Evolutionary conservation across 2,329 filamentous ascomycete genomes (phyloP), one percentile per base, ranked within the genome.

Genomic region (Gaeumannomyces sp.): DNA sequence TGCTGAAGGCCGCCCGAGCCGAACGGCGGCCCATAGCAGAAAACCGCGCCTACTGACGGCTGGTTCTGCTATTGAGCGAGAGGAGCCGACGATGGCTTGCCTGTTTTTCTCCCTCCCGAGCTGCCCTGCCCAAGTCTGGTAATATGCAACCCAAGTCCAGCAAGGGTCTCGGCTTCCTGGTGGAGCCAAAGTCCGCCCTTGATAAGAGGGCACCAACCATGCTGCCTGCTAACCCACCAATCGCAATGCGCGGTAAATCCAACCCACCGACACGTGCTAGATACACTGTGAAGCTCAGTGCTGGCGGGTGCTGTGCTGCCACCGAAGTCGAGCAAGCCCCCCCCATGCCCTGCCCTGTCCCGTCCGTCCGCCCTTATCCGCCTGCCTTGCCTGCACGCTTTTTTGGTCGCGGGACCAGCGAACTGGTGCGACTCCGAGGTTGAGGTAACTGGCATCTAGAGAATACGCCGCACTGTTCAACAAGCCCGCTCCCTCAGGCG

Each of bases 181-280:
- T 53, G 45, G 45, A 53, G 45, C 45, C 45, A 25, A 53, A 10
- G 22, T 5, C 22, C 45, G 45, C 22, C 45, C 45, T 53, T 53
- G 45, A 53, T 53, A 53, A 53, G 45, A 53, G 45, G 45, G 45
- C 45, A 53, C 45, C 45, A 53, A 53, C 45, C 45, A 53, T 53
- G 45, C 45, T 53, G 6, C 22, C 3, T 53, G 19, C n/a, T 25
- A 14, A 19, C 45, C 45, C 45, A 53, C 45, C 45, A 53, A 53
- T 53, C 45, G 45, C 45, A 53, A 53, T 53, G 45, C 45, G 45
- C 45, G 22, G 45, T 25, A 53, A 53, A 53, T 53, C 45, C 45
- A 53, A 53, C 45, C 45, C 45, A 22, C 45, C 45, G 45, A 25
- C 45, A 53, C 45, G 45, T 53, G 45, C 45, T n/a, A 53, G 45